Conservation (phyloP, 208 protist species). For the Acanthamoeba triangularis region DNA sequence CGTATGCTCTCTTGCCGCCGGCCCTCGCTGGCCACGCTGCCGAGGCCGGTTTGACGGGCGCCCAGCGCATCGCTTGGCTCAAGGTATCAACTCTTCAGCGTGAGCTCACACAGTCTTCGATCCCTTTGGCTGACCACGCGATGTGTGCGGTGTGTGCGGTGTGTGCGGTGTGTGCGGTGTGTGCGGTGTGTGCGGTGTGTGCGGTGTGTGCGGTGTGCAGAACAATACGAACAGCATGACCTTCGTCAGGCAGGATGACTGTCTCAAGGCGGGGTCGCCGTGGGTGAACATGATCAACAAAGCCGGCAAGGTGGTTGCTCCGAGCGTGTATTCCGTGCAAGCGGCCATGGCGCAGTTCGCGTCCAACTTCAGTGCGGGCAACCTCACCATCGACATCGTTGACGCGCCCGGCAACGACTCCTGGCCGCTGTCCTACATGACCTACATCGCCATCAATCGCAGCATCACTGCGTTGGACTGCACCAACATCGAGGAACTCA, state of each 20-base stretch:
- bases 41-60: not conserved
- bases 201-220: no score
- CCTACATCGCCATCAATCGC: not conserved
- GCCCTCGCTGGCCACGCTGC: not conserved
- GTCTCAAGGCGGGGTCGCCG: not conserved
- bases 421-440: not conserved
- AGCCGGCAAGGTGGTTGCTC: not conserved
- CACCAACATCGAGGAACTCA: not conserved
- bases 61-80: not conserved
- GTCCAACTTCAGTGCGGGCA: not conserved
- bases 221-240: not conserved
- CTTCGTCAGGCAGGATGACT: not conserved
- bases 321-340: not conserved
- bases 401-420: not conserved
- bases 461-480: not conserved
- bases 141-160: no score
- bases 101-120: no score
- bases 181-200: no score
- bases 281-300: slow-evolving; percentile 28
- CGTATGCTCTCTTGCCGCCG: not conserved
- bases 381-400: slow-evolving; percentile 34
- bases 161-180: no score
- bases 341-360: not conserved
- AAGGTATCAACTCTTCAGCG: not conserved
- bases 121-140: no score